phyloP scores from a whole-genome alignment of 345 rosid genomes.

The Arabidopsis arenosa region DNA sequence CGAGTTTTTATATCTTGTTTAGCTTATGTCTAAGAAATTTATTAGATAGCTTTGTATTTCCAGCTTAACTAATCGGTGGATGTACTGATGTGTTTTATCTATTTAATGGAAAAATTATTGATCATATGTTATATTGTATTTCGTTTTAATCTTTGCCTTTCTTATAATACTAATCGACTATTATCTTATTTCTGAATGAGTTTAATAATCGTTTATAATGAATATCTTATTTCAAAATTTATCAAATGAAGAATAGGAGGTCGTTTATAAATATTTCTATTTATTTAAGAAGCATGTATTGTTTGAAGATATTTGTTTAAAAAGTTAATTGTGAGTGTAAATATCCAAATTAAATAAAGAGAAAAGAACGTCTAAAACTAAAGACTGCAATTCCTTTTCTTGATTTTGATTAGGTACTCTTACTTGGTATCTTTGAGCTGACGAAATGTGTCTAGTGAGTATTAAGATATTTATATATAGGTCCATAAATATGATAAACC shows the following conservation, averaged over 20 bases:
- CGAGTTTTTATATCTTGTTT: conserved; percentile 2
- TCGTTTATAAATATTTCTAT: not conserved
- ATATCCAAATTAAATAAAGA: conserved; percentile 4
- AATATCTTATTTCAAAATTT: not conserved
- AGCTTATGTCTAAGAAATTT: not conserved
- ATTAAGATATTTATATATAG: not conserved
- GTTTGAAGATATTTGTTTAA: not conserved
- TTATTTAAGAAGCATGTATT: not conserved
- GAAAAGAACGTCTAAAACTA: not conserved
- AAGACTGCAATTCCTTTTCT: not conserved
- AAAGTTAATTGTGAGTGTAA: conserved; percentile 1
- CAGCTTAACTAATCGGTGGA: conserved; percentile 39
- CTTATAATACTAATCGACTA: not conserved
- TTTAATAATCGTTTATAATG: not conserved
- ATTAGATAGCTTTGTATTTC: conserved; percentile 41
- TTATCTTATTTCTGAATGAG: not conserved
- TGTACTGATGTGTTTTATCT: conserved; percentile 40
- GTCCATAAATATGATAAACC: conserved; percentile 2
- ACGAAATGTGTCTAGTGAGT: not conserved
- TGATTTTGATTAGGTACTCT: not conserved
- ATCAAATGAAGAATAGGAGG: conserved; percentile 6
- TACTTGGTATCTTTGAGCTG: not conserved
- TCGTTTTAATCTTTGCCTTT: not conserved
- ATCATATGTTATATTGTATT: conserved; percentile 7
- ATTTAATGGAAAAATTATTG: conserved; percentile 7